phyloP scores from a whole-genome alignment of 257 asterid species.

The Solanum virginianum region DNA sequence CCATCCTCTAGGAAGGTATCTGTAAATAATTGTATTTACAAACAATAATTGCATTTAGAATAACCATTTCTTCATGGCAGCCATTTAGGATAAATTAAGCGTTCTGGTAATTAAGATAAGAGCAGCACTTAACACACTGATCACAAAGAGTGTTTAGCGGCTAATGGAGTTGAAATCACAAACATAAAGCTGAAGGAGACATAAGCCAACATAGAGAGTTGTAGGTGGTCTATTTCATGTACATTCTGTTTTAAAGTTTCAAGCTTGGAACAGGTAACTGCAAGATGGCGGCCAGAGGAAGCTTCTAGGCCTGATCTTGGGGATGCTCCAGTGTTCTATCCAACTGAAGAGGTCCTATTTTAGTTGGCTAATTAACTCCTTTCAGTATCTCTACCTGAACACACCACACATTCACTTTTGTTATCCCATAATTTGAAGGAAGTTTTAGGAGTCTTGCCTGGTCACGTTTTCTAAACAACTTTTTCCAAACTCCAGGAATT shows the following conservation, averaged over 20 bases:
- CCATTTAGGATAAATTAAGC: background rate
- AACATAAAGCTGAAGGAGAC: background rate
- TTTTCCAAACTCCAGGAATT: constrained; percentile 49
- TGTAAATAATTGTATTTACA: background rate
- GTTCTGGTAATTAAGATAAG: background rate
- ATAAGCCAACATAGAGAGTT: background rate
- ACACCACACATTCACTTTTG: background rate
- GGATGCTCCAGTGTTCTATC: constrained; percentile 91
- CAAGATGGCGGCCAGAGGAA: constrained; percentile 82
- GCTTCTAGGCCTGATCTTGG: constrained; percentile 61
- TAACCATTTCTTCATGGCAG: background rate
- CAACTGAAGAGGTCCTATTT: constrained; percentile 74
- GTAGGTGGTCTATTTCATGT: background rate
- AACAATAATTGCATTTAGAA: background rate
- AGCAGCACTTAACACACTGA: background rate
- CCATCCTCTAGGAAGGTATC: background rate
- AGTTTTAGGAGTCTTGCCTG: background rate
- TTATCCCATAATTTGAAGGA: background rate
- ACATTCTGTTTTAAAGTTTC: background rate
- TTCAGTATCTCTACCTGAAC: background rate
- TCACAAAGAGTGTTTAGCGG: background rate
- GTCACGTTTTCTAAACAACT: constrained; percentile 4
- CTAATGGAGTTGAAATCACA: background rate
- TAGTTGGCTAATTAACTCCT: background rate
- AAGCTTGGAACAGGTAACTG: constrained; percentile 59